These are phyloP conservation scores for Cyclanthera cordifolia DNA, from an alignment of 306 rosid species.

Conservation along the genomic window DNA sequence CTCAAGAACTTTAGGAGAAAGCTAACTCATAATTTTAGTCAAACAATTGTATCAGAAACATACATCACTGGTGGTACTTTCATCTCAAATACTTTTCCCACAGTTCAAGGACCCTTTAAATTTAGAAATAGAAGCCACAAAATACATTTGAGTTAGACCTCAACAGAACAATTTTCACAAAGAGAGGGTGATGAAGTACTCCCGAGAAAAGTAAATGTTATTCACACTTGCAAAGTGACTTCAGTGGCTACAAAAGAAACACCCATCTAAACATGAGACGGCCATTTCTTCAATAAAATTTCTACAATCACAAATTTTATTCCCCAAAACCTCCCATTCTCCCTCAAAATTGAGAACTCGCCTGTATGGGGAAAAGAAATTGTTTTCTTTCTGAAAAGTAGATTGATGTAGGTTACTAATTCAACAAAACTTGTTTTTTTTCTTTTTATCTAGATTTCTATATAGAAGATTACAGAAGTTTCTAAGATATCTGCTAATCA, in stretches of 20 bases:
- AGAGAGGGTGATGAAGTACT: neutral
- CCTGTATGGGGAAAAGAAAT: neutral
- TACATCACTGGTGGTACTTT: neutral
- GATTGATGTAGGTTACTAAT: too few species aligned
- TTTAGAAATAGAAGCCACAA: neutral
- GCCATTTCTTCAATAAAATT: neutral
- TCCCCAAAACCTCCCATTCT: neutral
- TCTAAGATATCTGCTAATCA: too few species aligned
- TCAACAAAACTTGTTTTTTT: too few species aligned
- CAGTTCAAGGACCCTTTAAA: neutral
- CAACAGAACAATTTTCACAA: neutral
- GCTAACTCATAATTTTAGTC: neutral
- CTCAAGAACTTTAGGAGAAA: neutral
- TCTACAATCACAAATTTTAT: too few species aligned
- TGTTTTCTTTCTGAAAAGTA: too few species aligned
- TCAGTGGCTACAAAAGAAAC: too few species aligned
- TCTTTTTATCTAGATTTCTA: too few species aligned
- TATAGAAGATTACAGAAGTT: too few species aligned
- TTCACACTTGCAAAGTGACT: neutral
- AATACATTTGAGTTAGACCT: neutral
- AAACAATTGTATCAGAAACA: neutral
- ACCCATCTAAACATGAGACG: neutral
- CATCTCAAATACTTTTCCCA: neutral
- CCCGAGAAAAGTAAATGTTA: neutral
- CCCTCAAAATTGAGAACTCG: neutral